phyloP scores from a whole-genome alignment of 257 asterid species.

The Salvia hispanica region DNA sequence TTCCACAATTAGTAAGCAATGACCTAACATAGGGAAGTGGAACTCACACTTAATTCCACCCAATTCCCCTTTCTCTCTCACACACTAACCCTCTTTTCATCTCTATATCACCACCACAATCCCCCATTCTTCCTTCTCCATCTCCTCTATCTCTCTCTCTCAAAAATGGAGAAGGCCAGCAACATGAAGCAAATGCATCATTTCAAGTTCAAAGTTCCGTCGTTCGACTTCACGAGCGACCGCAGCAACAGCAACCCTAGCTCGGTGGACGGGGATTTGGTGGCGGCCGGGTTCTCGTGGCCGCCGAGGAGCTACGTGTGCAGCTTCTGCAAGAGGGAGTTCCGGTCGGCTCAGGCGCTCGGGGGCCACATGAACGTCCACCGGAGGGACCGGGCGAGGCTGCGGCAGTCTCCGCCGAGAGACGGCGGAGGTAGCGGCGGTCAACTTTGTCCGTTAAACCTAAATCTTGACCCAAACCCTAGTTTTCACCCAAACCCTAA shows the following conservation, averaged over 20 bases:
- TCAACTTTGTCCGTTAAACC: constrained; percentile 40
- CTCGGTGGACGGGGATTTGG: constrained; percentile 45
- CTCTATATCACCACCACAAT: constrained; percentile 32
- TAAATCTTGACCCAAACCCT: constrained; percentile 64
- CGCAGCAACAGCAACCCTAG: background rate
- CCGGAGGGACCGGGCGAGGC: constrained; percentile 77
- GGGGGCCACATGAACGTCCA: constrained; percentile 99
- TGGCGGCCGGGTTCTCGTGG: constrained; percentile 69
- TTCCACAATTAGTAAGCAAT: constrained; percentile 49
- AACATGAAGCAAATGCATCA: constrained; percentile 39
- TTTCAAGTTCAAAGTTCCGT: constrained; percentile 42
- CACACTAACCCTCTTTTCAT: constrained; percentile 20
- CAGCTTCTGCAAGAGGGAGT: constrained; percentile 85
- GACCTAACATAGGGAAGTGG: constrained; percentile 59
- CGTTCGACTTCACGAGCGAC: constrained; percentile 25
- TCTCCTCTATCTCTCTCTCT: background rate
- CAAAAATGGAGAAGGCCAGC: constrained; percentile 30
- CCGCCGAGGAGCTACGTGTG: constrained; percentile 86
- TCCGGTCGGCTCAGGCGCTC: constrained; percentile 93
- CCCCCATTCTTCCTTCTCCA: background rate
- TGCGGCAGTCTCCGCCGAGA: constrained; percentile 52
- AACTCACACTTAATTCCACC: constrained; percentile 53
- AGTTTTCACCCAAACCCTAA: constrained; percentile 45
- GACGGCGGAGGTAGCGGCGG: background rate
- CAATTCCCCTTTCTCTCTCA: constrained; percentile 39